A percentile compares a stretch with the other conserved stretches of the same genome.
phyloP scores from a whole-genome alignment of 352 stramenopile genomes.

The Pythium plurisporium region DNA sequence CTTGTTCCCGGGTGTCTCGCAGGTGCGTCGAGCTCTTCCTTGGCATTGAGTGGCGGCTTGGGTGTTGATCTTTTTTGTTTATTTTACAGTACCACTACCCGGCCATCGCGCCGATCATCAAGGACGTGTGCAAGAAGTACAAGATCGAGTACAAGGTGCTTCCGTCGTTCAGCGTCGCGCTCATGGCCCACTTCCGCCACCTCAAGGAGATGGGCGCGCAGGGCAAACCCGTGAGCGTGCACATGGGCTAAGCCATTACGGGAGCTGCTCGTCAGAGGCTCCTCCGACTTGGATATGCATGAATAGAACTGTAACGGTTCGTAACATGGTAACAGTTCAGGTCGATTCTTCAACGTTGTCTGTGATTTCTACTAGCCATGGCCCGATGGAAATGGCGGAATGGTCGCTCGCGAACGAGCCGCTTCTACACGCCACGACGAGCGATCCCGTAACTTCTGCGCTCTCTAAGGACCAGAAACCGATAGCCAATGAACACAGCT shows the following conservation, averaged over 20 bases:
- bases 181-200: slow-evolving; percentile 85
- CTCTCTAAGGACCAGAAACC: background rate
- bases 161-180: slow-evolving; percentile 70
- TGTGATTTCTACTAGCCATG: background rate
- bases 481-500: background rate
- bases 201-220: slow-evolving; percentile 87
- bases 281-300: too few relatives aligned
- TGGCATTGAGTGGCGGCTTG: background rate
- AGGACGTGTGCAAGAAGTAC: slow-evolving; percentile 91
- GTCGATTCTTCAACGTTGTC: too few relatives aligned
- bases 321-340: slow-evolving; percentile 1
- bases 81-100: slow-evolving; percentile 89
- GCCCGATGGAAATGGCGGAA: background rate
- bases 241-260: slow-evolving; percentile 70
- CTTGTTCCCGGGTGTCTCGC: slow-evolving; percentile 91
- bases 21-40: slow-evolving; percentile 19
- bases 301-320: slow-evolving; percentile 5
- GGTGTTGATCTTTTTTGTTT: background rate
- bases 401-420: background rate
- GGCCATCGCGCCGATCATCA: slow-evolving; percentile 90
- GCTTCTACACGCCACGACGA: background rate
- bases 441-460: background rate
- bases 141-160: slow-evolving; percentile 91
- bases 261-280: background rate
- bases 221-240: slow-evolving; percentile 69